Conservation (phyloP, 176 grass and related monocot species). For the Phoenix dactylifera region DNA sequence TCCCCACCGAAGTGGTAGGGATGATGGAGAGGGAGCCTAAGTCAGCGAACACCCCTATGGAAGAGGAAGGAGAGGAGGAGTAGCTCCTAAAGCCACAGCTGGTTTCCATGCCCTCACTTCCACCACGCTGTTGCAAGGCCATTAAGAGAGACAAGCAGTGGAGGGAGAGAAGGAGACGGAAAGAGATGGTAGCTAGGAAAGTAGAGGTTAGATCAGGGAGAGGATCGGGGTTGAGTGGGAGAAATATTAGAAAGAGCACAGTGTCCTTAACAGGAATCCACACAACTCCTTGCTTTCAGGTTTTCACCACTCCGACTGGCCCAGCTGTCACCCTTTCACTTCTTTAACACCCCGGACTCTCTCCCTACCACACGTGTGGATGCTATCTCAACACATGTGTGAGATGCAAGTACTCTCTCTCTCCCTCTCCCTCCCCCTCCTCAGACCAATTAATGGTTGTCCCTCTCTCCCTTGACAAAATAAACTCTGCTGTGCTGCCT, state of each 20-base stretch:
- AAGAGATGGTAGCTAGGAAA: background rate
- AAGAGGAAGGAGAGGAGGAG: conserved; percentile 41
- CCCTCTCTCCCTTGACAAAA: conserved; percentile 3
- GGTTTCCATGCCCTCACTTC: conserved; percentile 13
- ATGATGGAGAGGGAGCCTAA: conserved; percentile 25
- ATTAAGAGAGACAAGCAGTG: conserved; percentile 13
- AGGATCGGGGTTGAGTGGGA: too few relatives aligned
- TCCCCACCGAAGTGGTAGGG: conserved; percentile 3
- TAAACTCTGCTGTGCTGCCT: background rate
- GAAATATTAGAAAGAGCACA: conserved; percentile 1
- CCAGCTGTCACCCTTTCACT: conserved; percentile 43
- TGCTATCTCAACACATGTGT: conserved; percentile 69
- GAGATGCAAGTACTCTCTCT: background rate
- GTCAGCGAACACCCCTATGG: conserved; percentile 29
- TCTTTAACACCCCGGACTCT: conserved; percentile 42
- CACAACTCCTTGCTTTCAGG: background rate
- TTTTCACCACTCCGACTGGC: conserved; percentile 23
- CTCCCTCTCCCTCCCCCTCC: background rate
- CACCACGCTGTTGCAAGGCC: conserved; percentile 29
- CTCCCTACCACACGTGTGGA: conserved; percentile 66
- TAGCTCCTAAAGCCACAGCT: conserved; percentile 19
- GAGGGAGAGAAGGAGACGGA: background rate
- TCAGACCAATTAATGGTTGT: background rate
- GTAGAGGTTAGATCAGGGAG: too few relatives aligned
- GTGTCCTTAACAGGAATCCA: conserved; percentile 9